Conservation (phyloP, 495 filamentous ascomycete genomes). For the Penicillium verhagenii region DNA sequence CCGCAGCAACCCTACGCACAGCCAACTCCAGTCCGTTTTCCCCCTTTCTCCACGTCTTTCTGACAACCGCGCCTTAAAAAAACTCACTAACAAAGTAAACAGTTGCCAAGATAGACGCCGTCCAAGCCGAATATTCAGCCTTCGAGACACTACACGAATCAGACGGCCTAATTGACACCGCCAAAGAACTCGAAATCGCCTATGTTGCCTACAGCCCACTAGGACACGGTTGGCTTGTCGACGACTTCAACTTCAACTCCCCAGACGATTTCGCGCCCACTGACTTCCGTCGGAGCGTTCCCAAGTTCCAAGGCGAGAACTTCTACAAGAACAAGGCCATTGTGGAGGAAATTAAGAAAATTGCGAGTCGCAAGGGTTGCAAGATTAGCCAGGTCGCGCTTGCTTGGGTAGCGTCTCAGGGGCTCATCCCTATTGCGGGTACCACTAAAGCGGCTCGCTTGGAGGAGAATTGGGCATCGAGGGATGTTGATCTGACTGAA, state of each 20-base stretch:
- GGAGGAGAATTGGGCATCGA: conserved; percentile 43
- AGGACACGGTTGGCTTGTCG: conserved; percentile 47
- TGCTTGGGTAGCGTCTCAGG: conserved; percentile 48
- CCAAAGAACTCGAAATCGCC: conserved; percentile 41
- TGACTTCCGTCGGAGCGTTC: conserved; percentile 42
- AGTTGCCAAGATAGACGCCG: conserved; percentile 52
- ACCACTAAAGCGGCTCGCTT: conserved; percentile 45
- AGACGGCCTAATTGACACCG: conserved; percentile 38
- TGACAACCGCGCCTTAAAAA: neutral
- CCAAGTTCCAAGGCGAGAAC: conserved; percentile 52
- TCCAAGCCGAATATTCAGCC: conserved; percentile 52
- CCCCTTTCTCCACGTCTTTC: neutral
- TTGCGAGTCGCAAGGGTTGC: conserved; percentile 39
- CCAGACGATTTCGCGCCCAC: conserved; percentile 45
- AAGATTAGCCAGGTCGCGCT: conserved; percentile 42
- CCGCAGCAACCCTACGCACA: conserved; percentile 42
- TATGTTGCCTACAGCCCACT: conserved; percentile 48
- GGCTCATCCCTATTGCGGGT: conserved; percentile 48
- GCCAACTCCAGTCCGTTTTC: conserved; percentile 38
- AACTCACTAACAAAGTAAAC: conserved; percentile 1
- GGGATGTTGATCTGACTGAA: conserved; percentile 35
- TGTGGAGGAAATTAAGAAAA: conserved; percentile 43
- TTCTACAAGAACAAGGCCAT: conserved; percentile 49
- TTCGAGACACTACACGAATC: conserved; percentile 50
- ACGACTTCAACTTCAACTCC: conserved; percentile 41